Percentiles rank a stretch among this genome's conserved stretches.
These are phyloP conservation scores for Annona cherimola DNA, from an alignment of 164 flowering plant species.

Conservation along the genomic window DNA sequence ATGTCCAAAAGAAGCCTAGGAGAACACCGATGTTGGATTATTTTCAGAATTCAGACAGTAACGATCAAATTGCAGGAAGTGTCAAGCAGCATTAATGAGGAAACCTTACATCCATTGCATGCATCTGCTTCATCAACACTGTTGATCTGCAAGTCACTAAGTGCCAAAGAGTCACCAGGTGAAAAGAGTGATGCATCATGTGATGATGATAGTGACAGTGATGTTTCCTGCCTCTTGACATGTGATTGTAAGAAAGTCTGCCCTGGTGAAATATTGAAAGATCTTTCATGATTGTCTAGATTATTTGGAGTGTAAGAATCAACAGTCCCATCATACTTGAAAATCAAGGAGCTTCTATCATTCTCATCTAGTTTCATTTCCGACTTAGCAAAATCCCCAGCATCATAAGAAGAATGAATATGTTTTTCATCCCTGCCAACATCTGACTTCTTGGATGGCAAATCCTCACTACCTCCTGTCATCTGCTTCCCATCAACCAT, in stretches of 20 bases:
- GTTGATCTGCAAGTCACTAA: constrained; percentile 18
- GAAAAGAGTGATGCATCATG: constrained; percentile 21
- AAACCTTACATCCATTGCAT: constrained; percentile 14
- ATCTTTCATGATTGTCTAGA: not conserved
- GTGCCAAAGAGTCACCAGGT: constrained; percentile 19
- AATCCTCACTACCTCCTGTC: constrained; percentile 23
- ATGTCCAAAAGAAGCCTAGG: constrained; percentile 21
- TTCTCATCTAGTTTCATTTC: constrained; percentile 9
- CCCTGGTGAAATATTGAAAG: constrained; percentile 2
- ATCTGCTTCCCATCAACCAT: constrained; percentile 41
- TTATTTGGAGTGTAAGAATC: not conserved
- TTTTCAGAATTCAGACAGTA: constrained; percentile 17
- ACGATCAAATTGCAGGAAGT: constrained; percentile 3
- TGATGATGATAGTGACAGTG: constrained; percentile 32
- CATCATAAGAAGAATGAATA: constrained; percentile 10
- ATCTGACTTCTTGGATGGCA: constrained; percentile 13
- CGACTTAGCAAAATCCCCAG: constrained; percentile 8
- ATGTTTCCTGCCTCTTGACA: constrained; percentile 19
- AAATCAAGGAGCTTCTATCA: not conserved
- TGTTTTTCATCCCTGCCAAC: constrained; percentile 10
- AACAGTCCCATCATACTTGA: not conserved
- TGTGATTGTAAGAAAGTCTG: constrained; percentile 18
- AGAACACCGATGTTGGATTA: constrained; percentile 32
- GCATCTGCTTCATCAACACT: constrained; percentile 16
- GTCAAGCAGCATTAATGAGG: constrained; percentile 11